Evolutionary conservation across 495 filamentous ascomycete species (phyloP), one percentile per base, ranked within the genome.

Genomic region (Penicillium silybi): DNA sequence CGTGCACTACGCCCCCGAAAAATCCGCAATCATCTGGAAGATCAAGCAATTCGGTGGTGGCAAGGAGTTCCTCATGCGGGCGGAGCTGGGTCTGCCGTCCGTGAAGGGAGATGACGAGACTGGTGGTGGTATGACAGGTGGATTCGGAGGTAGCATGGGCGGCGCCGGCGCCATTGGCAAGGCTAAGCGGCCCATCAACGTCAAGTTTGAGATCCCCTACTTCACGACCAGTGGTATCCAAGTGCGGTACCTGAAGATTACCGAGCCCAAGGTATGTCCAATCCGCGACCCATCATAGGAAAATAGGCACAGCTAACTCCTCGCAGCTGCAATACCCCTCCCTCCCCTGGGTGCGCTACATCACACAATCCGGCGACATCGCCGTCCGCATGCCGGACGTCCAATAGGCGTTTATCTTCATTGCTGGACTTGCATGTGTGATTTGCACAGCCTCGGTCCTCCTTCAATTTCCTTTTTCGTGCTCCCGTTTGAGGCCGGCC

Each of bases 171-270:
- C 71, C 1, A 76, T 75, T 22, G 87, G 85, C 27, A 96, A 97
- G 74, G 85, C 89, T 22, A 97, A 97, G 79, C 77, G 93, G 52
- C 95, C 95, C 2, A 97, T 97, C 64, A 91, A 87, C 67, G 93
- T 99, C 74, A 99, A 97, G 73, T 99, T 97, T 69, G 95, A 99
- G 78, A 97, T 97, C 67, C 95, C 95, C 25, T 99, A 99, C 70
- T 99, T 99, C 67, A 99, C 93, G 7, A 99, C 93, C 4, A 93
- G 88, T 69, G 93, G 93, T 27, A 99, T 99, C 63, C 93, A 97
- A 69, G 95, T 97, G 56, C 84, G 93, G 51, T 99, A 99, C 67
- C 69, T 99, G 72, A 99, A 99, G 82, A 99, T 99, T 61, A 97
- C 95, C 51, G 93, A 99, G 72, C 95, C 93, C 5, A 99, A 99